phyloP scores from a whole-genome alignment of 2,329 filamentous ascomycete genomes.

The Parastagonospora nodorum region DNA sequence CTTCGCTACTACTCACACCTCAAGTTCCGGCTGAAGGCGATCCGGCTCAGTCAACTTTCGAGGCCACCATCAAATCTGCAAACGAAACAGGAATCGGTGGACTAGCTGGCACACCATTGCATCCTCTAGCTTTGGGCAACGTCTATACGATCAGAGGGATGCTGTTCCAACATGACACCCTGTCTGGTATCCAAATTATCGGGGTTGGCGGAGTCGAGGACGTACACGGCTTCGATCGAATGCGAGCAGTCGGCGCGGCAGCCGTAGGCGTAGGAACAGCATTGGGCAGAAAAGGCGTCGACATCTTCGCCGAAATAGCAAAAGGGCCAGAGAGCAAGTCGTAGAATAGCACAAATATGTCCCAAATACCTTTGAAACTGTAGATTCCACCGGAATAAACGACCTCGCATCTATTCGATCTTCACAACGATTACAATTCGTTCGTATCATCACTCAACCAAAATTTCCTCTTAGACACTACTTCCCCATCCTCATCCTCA shows the following conservation, averaged over 20 bases:
- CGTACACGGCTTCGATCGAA: constrained; percentile 64
- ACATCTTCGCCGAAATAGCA: constrained; percentile 65
- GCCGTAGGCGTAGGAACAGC: constrained; percentile 71
- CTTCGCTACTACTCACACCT: constrained; percentile 63
- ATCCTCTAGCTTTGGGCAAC: constrained; percentile 76
- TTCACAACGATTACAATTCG: no score
- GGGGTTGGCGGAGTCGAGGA: constrained; percentile 76
- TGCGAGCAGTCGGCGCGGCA: constrained; percentile 66
- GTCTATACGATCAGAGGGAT: constrained; percentile 68
- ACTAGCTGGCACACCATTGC: constrained; percentile 72
- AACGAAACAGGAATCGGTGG: constrained; percentile 67
- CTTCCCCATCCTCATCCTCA: no score
- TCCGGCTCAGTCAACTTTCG: constrained; percentile 18
- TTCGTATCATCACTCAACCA: no score
- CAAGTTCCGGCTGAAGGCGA: constrained; percentile 5
- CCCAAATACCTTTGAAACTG: no score
- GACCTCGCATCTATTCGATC: no score
- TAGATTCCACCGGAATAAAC: no score
- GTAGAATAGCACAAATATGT: background rate
- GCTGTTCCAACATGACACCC: constrained; percentile 56
- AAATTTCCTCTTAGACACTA: no score
- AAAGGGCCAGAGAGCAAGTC: constrained; percentile 6
- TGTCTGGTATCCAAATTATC: constrained; percentile 66
- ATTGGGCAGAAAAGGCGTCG: constrained; percentile 66
- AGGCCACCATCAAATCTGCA: constrained; percentile 56